These are phyloP conservation scores for Russula sp. DNA, from an alignment of 768 basidiomycete species.

Conservation along the genomic window DNA sequence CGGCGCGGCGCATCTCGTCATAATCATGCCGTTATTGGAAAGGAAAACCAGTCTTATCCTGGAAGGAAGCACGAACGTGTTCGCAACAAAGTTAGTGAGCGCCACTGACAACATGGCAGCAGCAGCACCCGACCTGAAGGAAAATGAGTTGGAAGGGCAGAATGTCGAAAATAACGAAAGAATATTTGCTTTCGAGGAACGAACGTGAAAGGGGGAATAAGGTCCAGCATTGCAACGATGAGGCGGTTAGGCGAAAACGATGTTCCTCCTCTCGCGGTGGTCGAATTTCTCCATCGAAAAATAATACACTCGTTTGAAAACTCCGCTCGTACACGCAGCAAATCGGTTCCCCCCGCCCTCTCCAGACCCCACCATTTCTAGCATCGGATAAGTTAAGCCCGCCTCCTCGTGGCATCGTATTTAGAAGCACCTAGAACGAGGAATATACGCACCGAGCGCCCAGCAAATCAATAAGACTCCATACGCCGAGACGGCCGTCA, in stretches of 20 bases:
- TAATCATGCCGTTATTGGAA: slow-evolving; percentile 15
- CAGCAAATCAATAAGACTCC: neutral
- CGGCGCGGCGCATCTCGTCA: neutral
- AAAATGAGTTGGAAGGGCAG: neutral
- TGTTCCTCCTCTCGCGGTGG: neutral
- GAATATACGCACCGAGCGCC: neutral
- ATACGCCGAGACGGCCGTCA: neutral
- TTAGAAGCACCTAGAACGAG: neutral
- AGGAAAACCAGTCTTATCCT: neutral
- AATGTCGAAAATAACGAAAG: too few relatives aligned
- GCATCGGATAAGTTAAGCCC: neutral
- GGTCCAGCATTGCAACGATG: neutral
- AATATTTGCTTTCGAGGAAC: neutral
- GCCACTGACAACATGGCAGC: neutral
- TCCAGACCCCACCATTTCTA: neutral
- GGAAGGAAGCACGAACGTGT: slow-evolving; percentile 22
- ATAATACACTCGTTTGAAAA: neutral
- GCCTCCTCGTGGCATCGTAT: neutral
- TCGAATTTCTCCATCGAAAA: neutral
- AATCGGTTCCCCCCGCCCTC: neutral
- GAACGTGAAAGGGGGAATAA: slow-evolving; percentile 17
- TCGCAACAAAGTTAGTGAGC: neutral
- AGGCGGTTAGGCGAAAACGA: neutral
- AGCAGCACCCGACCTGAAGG: neutral
- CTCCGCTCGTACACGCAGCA: neutral